Conservation (phyloP, 2,329 filamentous ascomycete genomes). For the Leptographium flavum region DNA sequence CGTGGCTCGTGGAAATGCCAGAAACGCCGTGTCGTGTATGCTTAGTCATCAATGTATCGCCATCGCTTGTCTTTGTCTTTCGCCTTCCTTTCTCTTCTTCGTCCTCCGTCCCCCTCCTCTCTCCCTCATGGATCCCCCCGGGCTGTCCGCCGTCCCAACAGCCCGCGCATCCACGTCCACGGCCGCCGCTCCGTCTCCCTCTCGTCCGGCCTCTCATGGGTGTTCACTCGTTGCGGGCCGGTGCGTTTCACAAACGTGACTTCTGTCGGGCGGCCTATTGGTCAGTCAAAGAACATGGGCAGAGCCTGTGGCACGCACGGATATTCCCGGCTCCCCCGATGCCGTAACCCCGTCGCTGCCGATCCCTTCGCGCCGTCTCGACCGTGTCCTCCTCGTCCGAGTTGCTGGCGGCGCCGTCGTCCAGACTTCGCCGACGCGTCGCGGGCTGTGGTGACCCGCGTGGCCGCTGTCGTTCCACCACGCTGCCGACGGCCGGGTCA, state of each 20-base stretch:
- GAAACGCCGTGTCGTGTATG: too few species aligned
- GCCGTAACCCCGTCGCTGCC: conserved; percentile 22
- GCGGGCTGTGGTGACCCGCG: not conserved
- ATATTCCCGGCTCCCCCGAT: conserved; percentile 26
- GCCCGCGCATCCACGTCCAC: conserved; percentile 7
- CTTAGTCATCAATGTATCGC: too few species aligned
- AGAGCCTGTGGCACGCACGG: too few species aligned
- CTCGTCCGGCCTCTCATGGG: too few species aligned
- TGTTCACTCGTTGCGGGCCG: too few species aligned
- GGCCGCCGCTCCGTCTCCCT: not conserved
- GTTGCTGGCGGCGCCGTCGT: not conserved
- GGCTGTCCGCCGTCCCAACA: not conserved
- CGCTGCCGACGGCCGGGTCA: not conserved
- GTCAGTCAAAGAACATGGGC: conserved; percentile 6
- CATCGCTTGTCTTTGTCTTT: too few species aligned
- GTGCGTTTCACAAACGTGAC: not conserved
- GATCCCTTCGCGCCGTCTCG: conserved; percentile 16
- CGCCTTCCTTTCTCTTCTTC: not conserved
- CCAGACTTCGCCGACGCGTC: not conserved
- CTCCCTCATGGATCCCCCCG: not conserved
- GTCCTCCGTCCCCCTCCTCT: not conserved
- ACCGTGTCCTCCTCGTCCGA: not conserved
- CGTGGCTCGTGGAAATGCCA: too few species aligned
- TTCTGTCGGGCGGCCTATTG: not conserved
- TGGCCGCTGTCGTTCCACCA: not conserved